These are phyloP conservation scores for Lolium multiflorum DNA, from an alignment of 176 grass and related monocot genomes.

Conservation along the genomic window DNA sequence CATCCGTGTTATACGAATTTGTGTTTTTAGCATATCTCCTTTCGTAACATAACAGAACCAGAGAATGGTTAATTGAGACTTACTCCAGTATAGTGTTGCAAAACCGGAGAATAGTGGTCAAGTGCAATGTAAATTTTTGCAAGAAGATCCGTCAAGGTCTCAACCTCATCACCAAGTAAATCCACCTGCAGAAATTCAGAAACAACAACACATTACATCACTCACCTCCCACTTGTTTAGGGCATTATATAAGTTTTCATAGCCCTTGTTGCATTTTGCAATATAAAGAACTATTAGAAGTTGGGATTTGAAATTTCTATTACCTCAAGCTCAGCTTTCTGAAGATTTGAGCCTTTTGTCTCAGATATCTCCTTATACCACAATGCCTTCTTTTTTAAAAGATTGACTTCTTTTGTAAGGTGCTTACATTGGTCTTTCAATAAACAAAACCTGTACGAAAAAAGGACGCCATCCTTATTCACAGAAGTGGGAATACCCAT, in stretches of 20 bases:
- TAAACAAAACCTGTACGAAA: slow-evolving; percentile 49
- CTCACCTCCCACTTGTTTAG: neutral
- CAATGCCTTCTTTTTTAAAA: slow-evolving; percentile 52
- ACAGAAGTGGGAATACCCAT: neutral
- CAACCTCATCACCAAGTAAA: slow-evolving; percentile 84
- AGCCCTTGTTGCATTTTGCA: neutral
- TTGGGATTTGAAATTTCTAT: slow-evolving; percentile 14
- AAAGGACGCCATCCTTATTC: neutral
- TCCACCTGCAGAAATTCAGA: slow-evolving; percentile 56
- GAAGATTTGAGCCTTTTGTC: slow-evolving; percentile 63
- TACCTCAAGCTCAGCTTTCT: slow-evolving; percentile 79
- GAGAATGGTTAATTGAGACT: slow-evolving; percentile 15
- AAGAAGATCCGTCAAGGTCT: slow-evolving; percentile 67
- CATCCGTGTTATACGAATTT: neutral
- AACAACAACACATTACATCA: neutral
- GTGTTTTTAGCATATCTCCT: neutral
- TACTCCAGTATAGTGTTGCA: slow-evolving; percentile 76
- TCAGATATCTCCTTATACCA: slow-evolving; percentile 72
- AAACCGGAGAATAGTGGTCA: slow-evolving; percentile 76
- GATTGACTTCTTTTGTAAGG: slow-evolving; percentile 46
- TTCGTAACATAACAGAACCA: neutral
- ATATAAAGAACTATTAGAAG: neutral
- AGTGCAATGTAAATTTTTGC: slow-evolving; percentile 73
- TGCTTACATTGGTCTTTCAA: slow-evolving; percentile 60
- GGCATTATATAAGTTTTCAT: neutral